Evolutionary conservation across 1,139 yeast genomes (phyloP), one percentile per base, ranked within the genome.

Genomic region (Meyerozyma sp.): DNA sequence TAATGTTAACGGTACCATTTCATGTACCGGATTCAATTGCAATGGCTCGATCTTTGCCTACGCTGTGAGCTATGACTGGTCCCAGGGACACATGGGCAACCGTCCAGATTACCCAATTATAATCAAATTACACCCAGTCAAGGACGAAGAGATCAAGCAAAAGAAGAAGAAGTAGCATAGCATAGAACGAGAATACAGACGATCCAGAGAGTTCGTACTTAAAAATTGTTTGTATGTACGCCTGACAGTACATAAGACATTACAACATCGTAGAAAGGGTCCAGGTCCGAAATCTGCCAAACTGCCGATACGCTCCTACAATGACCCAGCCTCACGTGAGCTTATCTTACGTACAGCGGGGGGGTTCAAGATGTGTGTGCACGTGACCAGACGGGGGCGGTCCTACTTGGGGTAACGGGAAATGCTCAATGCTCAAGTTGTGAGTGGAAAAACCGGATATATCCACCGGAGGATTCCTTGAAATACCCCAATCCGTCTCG

Each of bases 41-140:
- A 82, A 73, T 43, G 99, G 99, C 40, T 66, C 81, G 36, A 81
- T 93, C 14, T 84, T 87, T 62, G 98, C 98, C 13, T 90, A 93
- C 62, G 96, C 98, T 1, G 64, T 88, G 49, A 83, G 96, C 53
- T 93, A 93, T 65, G 98, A 93, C 61, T 93, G 98, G 98, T 79
- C 89, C 46, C 87, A 85, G 61, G 98, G 98, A 8, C 75, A 85
- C 62, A 82, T 77, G 61, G 86, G 78, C 54, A 89, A 88, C 67
- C 79, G 82, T 42, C 85, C 81, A 3, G 89, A 83, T 49, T 81
- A 81, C 56, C 91, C 95, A 13, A 85, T 78, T 50, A 73, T 79
- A 47, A 81, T 93, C 49, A 85, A 88, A 65, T 70, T 93, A 45
- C 98, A 93, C 64, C 83, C 93, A 7, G 81, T 86, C 21, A 82